Evolutionary conservation across 805 yeast genomes (phyloP).

Genomic region (Kuraishia hungarica): DNA sequence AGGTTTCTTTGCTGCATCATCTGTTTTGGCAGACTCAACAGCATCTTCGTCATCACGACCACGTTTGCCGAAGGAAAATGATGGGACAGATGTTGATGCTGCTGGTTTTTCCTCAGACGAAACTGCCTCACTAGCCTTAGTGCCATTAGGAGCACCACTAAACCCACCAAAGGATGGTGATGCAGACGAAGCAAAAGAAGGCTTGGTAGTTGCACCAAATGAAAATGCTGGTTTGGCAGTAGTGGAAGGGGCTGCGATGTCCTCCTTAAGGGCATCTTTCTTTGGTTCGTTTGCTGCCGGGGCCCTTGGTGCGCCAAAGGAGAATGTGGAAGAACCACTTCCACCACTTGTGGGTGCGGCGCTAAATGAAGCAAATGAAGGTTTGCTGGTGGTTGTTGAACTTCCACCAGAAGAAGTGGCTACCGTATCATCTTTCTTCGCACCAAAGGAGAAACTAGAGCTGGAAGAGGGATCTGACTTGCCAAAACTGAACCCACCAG

Average conservation of each 20-base stretch:
- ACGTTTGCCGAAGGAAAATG: too few relatives aligned
- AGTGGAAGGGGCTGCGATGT: not conserved
- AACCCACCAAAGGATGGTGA: not conserved
- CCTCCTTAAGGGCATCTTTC: not conserved
- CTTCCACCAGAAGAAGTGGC: not conserved
- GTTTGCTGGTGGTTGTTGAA: too few relatives aligned
- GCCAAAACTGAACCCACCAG: too few relatives aligned
- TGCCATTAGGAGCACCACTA: too few relatives aligned
- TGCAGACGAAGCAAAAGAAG: not conserved
- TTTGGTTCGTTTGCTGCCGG: not conserved
- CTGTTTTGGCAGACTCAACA: too few relatives aligned
- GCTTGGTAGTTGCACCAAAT: slow-evolving; percentile 1
- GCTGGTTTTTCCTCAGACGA: too few relatives aligned
- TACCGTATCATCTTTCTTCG: not conserved
- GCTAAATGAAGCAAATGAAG: not conserved
- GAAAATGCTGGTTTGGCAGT: slow-evolving; percentile 2
- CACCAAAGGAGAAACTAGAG: not conserved
- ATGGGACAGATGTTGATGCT: too few relatives aligned
- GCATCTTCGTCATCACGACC: too few relatives aligned
- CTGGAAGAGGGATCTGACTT: not conserved
- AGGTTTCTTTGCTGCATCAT: too few relatives aligned
- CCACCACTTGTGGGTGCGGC: not conserved
- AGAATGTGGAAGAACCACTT: not conserved
- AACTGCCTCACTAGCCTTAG: too few relatives aligned
- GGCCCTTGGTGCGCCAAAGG: too few relatives aligned